Conservation (phyloP, 257 asterid species). For the Solanum dulcamara region DNA sequence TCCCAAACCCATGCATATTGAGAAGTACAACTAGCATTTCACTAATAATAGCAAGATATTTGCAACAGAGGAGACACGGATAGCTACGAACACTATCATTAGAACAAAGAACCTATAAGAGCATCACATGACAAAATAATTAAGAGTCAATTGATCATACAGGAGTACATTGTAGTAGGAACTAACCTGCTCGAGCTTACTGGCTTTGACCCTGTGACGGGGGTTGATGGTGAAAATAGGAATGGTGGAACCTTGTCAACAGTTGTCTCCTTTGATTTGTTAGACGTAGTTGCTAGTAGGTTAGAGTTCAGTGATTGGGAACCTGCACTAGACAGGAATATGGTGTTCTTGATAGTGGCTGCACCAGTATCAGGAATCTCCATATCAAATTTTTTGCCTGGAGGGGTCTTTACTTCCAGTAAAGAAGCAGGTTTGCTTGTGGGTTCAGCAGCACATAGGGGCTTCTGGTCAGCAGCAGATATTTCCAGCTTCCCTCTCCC, state of each 20-base stretch:
- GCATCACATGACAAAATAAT: not conserved
- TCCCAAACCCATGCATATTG: not conserved
- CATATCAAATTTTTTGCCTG: conserved; percentile 10
- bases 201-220: not conserved
- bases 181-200: conserved; percentile 17
- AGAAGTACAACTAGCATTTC: not conserved
- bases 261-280: conserved; percentile 26
- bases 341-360: conserved; percentile 18
- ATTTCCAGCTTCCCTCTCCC: conserved; percentile 14
- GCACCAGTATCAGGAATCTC: conserved; percentile 9
- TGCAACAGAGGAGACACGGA: not conserved
- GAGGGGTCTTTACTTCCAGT: conserved; percentile 17
- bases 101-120: not conserved
- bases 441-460: not conserved
- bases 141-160: not conserved
- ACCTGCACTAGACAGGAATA: conserved; percentile 3
- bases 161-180: not conserved
- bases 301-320: conserved; percentile 6
- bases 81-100: not conserved
- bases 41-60: not conserved
- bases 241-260: conserved; percentile 13
- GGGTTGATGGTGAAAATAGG: conserved; percentile 24
- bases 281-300: conserved; percentile 15
- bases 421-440: conserved; percentile 10
- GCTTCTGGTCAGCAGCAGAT: conserved; percentile 7